Conservation (phyloP, 129 eudicot genomes). For the Centella asiatica region DNA sequence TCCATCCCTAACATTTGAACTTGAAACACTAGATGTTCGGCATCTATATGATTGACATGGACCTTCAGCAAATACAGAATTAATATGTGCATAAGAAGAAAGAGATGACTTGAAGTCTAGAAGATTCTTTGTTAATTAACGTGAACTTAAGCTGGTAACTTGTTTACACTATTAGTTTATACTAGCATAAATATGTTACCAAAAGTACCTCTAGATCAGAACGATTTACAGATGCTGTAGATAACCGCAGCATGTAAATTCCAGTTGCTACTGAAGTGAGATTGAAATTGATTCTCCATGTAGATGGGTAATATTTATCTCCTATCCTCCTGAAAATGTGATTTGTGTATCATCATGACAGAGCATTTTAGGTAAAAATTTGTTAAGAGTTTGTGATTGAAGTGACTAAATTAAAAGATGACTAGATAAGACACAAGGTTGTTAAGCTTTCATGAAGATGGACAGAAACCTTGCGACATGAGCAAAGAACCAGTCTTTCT, state of each 20-base stretch:
- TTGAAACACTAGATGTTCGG: constrained; percentile 29
- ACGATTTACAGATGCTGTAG: constrained; percentile 40
- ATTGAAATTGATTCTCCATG: constrained; percentile 37
- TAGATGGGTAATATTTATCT: constrained; percentile 25
- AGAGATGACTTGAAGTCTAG: not conserved
- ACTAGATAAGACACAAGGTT: not conserved
- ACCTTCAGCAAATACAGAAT: constrained; percentile 14
- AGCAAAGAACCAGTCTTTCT: constrained; percentile 48
- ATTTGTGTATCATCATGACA: not conserved
- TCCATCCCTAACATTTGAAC: constrained; percentile 31
- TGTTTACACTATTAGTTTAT: not conserved
- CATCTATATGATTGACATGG: constrained; percentile 25
- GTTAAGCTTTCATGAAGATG: not conserved
- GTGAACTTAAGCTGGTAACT: not conserved
- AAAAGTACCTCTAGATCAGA: constrained; percentile 27
- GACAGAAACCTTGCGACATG: constrained; percentile 36
- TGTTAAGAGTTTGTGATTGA: not conserved
- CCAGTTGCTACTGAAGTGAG: constrained; percentile 23
- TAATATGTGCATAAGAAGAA: constrained; percentile 2
- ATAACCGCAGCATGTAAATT: constrained; percentile 32
- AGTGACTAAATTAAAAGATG: no score
- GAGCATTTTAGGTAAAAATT: not conserved
- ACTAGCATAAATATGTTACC: not conserved
- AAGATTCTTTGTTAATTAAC: not conserved
- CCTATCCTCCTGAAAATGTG: constrained; percentile 23